These are phyloP conservation scores for Solanum bulbocastanum DNA, from an alignment of 257 asterid species.

Conservation along the genomic window DNA sequence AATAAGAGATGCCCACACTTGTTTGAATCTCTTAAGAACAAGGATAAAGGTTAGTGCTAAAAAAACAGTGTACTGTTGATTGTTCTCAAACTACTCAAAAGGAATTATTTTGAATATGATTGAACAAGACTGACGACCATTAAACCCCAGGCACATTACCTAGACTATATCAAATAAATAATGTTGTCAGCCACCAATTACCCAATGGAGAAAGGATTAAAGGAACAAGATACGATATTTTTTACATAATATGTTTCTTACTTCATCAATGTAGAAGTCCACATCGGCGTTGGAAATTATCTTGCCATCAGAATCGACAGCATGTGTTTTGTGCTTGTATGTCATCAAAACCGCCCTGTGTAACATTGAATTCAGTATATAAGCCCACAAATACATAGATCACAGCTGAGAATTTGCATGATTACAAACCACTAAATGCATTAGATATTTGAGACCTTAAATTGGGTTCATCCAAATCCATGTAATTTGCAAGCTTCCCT, in stretches of 20 bases:
- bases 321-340: constrained; percentile 90
- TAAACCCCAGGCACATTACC: not conserved
- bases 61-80: not conserved
- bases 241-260: constrained; percentile 22
- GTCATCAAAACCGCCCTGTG: constrained; percentile 89
- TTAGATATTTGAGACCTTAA: constrained; percentile 40
- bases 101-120: not conserved
- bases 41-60: not conserved
- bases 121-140: not conserved
- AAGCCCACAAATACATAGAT: not conserved
- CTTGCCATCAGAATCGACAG: constrained; percentile 68
- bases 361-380: not conserved
- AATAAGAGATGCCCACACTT: not conserved
- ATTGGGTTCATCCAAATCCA: constrained; percentile 89
- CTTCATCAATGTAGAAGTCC: constrained; percentile 80
- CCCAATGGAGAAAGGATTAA: not conserved
- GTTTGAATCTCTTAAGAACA: not conserved
- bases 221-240: not conserved
- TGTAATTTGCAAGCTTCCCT: constrained; percentile 65
- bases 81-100: not conserved
- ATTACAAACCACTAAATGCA: not conserved
- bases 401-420: not conserved
- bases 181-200: not conserved
- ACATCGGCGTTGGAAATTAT: constrained; percentile 69
- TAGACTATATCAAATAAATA: not conserved